Percentiles rank a stretch among this genome's conserved stretches.
phyloP scores from a whole-genome alignment of 106 monocot genomes.

The Dioscorea zingiberensis region DNA sequence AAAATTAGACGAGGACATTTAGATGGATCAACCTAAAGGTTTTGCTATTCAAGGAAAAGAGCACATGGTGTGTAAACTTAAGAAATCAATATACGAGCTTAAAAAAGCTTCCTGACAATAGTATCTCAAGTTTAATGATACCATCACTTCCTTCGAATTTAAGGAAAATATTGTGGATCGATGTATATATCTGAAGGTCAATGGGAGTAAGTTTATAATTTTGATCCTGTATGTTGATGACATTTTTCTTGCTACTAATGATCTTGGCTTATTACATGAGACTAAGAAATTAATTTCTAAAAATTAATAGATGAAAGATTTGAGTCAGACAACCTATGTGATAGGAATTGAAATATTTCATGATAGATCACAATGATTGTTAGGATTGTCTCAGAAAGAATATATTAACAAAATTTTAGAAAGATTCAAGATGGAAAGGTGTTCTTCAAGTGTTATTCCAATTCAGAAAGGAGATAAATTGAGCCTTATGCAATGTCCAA shows the following conservation, averaged over 20 bases:
- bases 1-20: background rate
- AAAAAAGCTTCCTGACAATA: background rate
- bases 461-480: background rate
- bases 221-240: background rate
- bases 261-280: too few relatives aligned
- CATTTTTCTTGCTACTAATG: background rate
- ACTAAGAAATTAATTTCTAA: too few relatives aligned
- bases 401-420: background rate
- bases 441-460: background rate
- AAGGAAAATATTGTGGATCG: background rate
- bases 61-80: background rate
- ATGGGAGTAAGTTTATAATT: background rate
- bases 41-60: background rate
- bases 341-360: background rate
- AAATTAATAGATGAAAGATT: too few relatives aligned
- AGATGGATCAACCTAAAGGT: background rate
- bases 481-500: background rate
- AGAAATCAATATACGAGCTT: conserved; percentile 2
- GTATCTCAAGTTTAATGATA: too few relatives aligned
- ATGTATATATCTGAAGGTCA: background rate
- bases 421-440: background rate
- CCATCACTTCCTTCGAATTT: background rate
- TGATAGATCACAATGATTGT: background rate
- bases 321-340: background rate
- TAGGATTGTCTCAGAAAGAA: background rate